Conservation (phyloP, 2,329 filamentous ascomycete genomes). For the Hirsutella minnesotensis region DNA sequence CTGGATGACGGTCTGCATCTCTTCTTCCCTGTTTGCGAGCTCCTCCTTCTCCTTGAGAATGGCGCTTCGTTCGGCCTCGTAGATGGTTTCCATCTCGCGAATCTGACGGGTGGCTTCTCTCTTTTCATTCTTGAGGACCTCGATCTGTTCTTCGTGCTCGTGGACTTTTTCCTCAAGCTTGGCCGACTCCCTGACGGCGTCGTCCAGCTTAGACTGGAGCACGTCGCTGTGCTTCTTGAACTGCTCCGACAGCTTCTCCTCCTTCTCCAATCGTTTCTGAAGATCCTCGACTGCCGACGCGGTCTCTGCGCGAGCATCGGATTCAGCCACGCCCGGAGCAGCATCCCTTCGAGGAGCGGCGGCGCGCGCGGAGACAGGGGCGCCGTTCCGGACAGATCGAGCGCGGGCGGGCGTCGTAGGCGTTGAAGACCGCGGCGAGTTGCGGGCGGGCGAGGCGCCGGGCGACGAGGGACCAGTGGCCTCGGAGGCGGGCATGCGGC, state of each 20-base stretch:
- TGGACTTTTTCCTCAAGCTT: conserved; percentile 81
- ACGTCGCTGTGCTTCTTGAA: conserved; percentile 77
- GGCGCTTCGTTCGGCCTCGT: conserved; percentile 78
- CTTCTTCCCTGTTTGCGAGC: conserved; percentile 70
- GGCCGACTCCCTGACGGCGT: conserved; percentile 69
- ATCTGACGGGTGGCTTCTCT: conserved; percentile 72
- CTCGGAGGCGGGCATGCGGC: conserved; percentile 31
- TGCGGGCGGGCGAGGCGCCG: conserved; percentile 25
- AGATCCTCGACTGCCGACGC: conserved; percentile 72
- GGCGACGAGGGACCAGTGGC: conserved; percentile 15
- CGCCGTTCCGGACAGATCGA: conserved; percentile 51
- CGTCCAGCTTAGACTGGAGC: conserved; percentile 75
- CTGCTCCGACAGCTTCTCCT: conserved; percentile 66
- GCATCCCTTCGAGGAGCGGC: conserved; percentile 50
- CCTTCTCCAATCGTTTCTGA: conserved; percentile 68
- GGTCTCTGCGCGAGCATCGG: conserved; percentile 69
- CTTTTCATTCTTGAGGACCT: conserved; percentile 72
- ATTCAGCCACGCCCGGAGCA: conserved; percentile 40
- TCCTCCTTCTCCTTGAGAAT: conserved; percentile 90
- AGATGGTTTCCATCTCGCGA: conserved; percentile 84
- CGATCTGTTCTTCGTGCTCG: conserved; percentile 74
- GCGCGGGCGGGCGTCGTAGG: conserved; percentile 36
- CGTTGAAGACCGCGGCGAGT: conserved; percentile 31
- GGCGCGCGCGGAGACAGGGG: conserved; percentile 63
- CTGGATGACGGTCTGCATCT: conserved; percentile 83